Evolutionary conservation across 768 basidiomycete genomes (phyloP).

Genomic region (Infundibulicybe gibba): DNA sequence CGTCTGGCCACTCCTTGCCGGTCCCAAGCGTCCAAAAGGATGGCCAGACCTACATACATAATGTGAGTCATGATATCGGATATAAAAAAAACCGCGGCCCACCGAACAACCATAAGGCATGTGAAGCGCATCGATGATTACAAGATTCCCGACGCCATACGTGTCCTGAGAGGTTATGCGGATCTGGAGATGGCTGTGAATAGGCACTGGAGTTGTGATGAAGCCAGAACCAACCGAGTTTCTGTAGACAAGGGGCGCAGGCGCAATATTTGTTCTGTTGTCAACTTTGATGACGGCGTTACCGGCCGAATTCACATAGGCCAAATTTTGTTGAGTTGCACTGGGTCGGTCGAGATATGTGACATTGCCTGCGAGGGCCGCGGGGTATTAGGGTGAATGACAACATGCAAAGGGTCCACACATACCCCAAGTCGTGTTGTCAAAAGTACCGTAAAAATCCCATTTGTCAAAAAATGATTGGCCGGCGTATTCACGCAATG

Average conservation of each 20-base stretch:
- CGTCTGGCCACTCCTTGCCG: conserved; percentile 32
- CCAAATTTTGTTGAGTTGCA: conserved; percentile 34
- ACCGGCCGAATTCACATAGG: conserved; percentile 52
- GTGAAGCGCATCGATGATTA: conserved; percentile 40
- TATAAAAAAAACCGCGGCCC: conserved; percentile 11
- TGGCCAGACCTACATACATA: conserved; percentile 36
- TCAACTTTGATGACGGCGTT: conserved; percentile 73
- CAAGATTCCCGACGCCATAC: conserved; percentile 37
- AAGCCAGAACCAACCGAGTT: conserved; percentile 43
- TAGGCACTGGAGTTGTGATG: not conserved
- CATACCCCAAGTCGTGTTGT: conserved; percentile 40
- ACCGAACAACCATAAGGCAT: conserved; percentile 57
- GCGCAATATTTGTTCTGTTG: conserved; percentile 50
- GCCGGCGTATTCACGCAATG: conserved; percentile 41
- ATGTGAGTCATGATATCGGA: not conserved
- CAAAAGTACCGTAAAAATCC: conserved; percentile 43
- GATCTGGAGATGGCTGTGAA: conserved; percentile 19
- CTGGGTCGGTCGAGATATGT: conserved; percentile 42
- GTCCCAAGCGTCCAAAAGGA: conserved; percentile 42
- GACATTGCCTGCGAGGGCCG: conserved; percentile 28
- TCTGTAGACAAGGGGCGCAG: conserved; percentile 39
- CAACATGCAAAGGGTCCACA: not conserved
- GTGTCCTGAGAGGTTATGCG: conserved; percentile 38
- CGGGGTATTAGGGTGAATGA: too few relatives aligned
- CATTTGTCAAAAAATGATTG: conserved; percentile 45